Conservation (phyloP, 1,284 basidiomycete species). For the Tausonia pullulans region DNA sequence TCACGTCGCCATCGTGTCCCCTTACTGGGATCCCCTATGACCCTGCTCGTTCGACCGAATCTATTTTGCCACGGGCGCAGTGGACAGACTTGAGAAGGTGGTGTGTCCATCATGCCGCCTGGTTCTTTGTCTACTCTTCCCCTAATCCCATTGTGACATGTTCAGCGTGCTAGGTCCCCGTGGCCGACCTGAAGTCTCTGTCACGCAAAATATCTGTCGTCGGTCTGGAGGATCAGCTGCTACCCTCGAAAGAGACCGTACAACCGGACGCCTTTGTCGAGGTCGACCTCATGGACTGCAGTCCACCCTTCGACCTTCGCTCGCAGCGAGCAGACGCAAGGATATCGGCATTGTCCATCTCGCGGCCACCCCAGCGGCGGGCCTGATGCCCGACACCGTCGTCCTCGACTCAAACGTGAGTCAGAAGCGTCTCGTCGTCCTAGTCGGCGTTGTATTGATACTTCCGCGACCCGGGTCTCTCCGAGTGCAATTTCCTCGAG, state of each 20-base stretch:
- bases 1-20: no score
- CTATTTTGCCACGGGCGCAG: no score
- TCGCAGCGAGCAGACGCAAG: not conserved
- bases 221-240: no score
- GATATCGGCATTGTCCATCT: slow-evolving; percentile 16
- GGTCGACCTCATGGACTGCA: not conserved
- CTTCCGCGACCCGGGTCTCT: not conserved
- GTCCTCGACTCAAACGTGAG: slow-evolving; percentile 23
- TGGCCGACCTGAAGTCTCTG: no score
- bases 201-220: no score
- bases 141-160: no score
- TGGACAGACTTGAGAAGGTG: no score
- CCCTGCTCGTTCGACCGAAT: no score
- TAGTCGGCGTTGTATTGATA: not conserved
- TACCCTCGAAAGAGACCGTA: not conserved
- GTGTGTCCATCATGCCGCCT: no score
- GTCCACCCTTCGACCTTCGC: not conserved
- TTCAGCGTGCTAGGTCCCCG: no score
- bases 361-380: slow-evolving; percentile 23
- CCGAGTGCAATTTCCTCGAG: slow-evolving; percentile 24
- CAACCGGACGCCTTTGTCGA: not conserved
- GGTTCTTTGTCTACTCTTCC: no score
- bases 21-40: no score
- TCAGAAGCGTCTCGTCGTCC: slow-evolving; percentile 7
- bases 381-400: slow-evolving; percentile 18